phyloP scores from a whole-genome alignment of 345 rosid species.

The Pugionium dolabratum region DNA sequence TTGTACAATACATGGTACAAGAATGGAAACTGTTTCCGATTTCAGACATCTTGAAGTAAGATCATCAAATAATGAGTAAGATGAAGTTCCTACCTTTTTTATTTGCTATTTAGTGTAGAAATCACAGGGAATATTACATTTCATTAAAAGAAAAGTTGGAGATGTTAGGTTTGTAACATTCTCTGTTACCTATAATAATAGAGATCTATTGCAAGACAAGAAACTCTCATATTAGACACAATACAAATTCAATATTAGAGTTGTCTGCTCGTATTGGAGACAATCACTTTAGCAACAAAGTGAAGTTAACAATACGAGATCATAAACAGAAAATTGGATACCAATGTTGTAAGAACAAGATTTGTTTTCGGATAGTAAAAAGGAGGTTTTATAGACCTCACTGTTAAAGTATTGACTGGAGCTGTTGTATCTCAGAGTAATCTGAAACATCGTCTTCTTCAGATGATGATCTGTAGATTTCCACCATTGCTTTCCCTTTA shows the following conservation, averaged over 20 bases:
- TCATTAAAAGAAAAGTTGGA: background rate
- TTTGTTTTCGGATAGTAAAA: background rate
- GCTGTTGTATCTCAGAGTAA: constrained; percentile 63
- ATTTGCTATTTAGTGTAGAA: no score
- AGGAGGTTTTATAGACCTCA: background rate
- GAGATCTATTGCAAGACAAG: background rate
- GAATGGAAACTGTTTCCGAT: constrained; percentile 12
- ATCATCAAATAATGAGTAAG: constrained; percentile 10
- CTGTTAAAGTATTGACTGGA: constrained; percentile 64
- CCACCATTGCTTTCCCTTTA: constrained; percentile 70
- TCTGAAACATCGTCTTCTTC: constrained; percentile 49
- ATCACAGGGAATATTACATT: constrained; percentile 1
- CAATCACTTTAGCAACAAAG: background rate
- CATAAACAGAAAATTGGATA: background rate
- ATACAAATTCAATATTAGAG: background rate
- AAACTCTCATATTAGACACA: background rate
- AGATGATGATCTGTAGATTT: constrained; percentile 55
- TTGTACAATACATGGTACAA: background rate
- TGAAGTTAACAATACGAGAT: background rate
- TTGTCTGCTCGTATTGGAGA: background rate
- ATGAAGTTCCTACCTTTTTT: no score
- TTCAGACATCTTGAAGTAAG: background rate
- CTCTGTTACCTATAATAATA: background rate
- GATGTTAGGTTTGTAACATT: background rate
- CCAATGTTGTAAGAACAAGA: background rate